These are phyloP conservation scores for Omphalea diandra DNA, from an alignment of 441 rosid species.

Conservation along the genomic window DNA sequence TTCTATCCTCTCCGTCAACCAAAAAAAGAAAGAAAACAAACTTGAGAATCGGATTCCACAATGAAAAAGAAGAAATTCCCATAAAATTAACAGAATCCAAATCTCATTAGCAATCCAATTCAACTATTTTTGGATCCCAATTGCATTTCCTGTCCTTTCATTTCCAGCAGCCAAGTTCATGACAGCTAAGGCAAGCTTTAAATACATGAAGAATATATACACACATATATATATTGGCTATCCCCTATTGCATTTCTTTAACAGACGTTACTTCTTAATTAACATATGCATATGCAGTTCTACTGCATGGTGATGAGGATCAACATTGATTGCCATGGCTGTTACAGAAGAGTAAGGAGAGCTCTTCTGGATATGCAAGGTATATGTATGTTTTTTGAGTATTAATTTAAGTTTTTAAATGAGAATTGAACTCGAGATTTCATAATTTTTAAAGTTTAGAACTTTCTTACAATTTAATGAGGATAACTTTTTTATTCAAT, in stretches of 20 bases:
- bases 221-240: background rate
- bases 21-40: background rate
- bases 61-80: slow-evolving; percentile 4
- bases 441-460: too few species aligned
- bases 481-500: too few species aligned
- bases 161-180: slow-evolving; percentile 16
- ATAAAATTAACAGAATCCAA: background rate
- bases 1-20: slow-evolving; percentile 18
- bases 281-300: slow-evolving; percentile 24
- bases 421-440: too few species aligned
- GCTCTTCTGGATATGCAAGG: slow-evolving; percentile 45
- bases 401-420: background rate
- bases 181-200: slow-evolving; percentile 32
- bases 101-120: background rate
- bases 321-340: slow-evolving; percentile 52
- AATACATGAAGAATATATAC: background rate
- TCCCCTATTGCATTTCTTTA: background rate
- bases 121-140: background rate
- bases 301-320: slow-evolving; percentile 52
- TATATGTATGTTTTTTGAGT: background rate
- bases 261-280: background rate
- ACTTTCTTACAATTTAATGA: too few species aligned
- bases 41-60: slow-evolving; percentile 39
- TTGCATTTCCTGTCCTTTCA: background rate
- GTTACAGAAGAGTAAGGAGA: slow-evolving; percentile 46